Evolutionary conservation across 2,329 filamentous ascomycete genomes (phyloP).

Genomic region (Aureobasidium melanogenum): DNA sequence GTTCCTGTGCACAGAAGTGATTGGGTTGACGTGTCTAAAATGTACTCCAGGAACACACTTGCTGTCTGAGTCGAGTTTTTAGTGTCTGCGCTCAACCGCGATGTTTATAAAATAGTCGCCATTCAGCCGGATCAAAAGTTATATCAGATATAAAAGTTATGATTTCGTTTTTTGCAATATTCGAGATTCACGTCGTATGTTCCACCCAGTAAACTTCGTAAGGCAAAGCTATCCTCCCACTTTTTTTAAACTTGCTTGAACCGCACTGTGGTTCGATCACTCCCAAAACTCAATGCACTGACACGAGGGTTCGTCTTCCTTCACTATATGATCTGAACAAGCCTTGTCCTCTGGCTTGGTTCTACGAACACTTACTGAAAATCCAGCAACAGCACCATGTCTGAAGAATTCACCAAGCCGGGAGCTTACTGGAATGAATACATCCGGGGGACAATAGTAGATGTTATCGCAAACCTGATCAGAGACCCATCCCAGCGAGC

Average conservation of each 20-base stretch:
- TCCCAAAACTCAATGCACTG: background rate
- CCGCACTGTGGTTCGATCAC: background rate
- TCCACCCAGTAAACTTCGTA: background rate
- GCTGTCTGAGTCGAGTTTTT: background rate
- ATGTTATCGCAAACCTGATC: too few relatives aligned
- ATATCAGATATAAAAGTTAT: too few relatives aligned
- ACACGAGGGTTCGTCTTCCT: background rate
- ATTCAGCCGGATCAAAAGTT: too few relatives aligned
- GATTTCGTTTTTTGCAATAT: background rate
- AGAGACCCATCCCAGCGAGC: too few relatives aligned
- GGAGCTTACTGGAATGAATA: too few relatives aligned
- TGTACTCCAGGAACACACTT: background rate
- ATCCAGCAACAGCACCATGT: too few relatives aligned
- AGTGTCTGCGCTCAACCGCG: background rate
- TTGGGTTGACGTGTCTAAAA: background rate
- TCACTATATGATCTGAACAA: background rate
- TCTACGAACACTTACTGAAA: too few relatives aligned
- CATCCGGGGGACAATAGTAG: too few relatives aligned
- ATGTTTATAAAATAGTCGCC: background rate
- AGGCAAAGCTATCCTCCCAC: background rate
- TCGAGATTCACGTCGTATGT: background rate
- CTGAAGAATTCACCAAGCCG: too few relatives aligned
- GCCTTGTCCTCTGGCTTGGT: too few relatives aligned
- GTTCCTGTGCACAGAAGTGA: background rate
- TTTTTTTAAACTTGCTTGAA: background rate